A percentile compares a stretch with the other conserved stretches of the same genome.
Conservation (phyloP, 352 stramenopile species). For the Phytophthora ohioensis region DNA sequence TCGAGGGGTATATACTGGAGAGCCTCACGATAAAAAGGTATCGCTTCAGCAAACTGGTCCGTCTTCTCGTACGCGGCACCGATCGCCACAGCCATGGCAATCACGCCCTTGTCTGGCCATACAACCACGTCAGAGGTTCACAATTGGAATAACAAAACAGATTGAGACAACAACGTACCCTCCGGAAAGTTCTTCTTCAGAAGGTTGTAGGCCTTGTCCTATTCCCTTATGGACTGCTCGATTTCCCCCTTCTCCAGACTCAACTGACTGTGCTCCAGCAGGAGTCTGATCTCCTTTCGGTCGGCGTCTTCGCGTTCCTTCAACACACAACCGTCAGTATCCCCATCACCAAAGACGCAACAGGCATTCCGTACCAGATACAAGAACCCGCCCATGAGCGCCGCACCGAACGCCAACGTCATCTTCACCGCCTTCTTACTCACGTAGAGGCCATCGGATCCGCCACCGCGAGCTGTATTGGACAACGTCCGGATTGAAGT, state of each 20-base stretch:
- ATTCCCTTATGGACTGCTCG: constrained; percentile 23
- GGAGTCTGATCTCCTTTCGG: constrained; percentile 20
- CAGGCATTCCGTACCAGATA: constrained; percentile 20
- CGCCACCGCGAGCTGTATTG: constrained; percentile 10
- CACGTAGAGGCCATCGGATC: constrained; percentile 24
- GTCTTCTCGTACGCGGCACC: constrained; percentile 68
- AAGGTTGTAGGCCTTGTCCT: constrained; percentile 23
- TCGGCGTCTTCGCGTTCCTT: constrained; percentile 23
- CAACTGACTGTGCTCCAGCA: constrained; percentile 22
- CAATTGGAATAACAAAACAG: not conserved
- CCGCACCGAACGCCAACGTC: constrained; percentile 21
- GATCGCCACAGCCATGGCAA: constrained; percentile 68
- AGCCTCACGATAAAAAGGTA: constrained; percentile 66
- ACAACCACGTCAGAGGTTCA: not conserved
- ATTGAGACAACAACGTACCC: constrained; percentile 5
- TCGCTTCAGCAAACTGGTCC: constrained; percentile 45
- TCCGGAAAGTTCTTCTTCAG: constrained; percentile 24
- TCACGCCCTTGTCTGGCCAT: constrained; percentile 60
- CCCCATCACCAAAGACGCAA: too few relatives aligned
- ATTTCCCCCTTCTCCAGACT: constrained; percentile 24
- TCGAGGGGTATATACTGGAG: constrained; percentile 41
- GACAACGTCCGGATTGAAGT: constrained; percentile 15
- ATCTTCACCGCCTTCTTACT: constrained; percentile 30
- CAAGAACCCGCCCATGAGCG: constrained; percentile 18
- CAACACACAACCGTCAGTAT: not conserved